Evolutionary conservation across 768 basidiomycete species (phyloP).

Genomic region (Steccherinum ochraceum): DNA sequence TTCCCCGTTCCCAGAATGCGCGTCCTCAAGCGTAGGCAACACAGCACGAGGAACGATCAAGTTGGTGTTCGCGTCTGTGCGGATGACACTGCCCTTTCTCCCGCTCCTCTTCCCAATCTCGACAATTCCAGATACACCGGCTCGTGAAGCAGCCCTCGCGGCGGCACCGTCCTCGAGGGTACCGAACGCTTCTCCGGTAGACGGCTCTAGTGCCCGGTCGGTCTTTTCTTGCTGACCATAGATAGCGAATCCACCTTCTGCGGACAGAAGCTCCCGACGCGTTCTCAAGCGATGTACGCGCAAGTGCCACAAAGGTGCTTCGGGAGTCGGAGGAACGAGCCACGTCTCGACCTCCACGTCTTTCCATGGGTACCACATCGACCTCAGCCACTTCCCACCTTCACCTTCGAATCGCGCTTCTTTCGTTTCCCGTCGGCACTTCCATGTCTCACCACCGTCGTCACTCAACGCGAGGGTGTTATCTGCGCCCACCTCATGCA

Average conservation of each 20-base stretch:
- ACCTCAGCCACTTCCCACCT: slow-evolving; percentile 45
- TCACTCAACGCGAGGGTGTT: slow-evolving; percentile 66
- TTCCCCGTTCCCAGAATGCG: slow-evolving; percentile 29
- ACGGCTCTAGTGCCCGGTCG: slow-evolving; percentile 51
- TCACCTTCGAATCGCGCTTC: slow-evolving; percentile 50
- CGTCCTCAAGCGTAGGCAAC: slow-evolving; percentile 55
- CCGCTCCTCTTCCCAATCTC: slow-evolving; percentile 33
- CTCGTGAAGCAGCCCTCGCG: slow-evolving; percentile 49
- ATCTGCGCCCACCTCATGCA: slow-evolving; percentile 70
- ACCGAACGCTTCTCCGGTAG: slow-evolving; percentile 33
- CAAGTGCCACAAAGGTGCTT: slow-evolving; percentile 61
- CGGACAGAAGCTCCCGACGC: slow-evolving; percentile 43
- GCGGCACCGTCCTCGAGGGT: slow-evolving; percentile 41
- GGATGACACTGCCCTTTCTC: slow-evolving; percentile 39
- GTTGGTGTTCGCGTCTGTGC: slow-evolving; percentile 70
- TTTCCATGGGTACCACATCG: slow-evolving; percentile 72
- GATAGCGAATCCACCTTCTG: slow-evolving; percentile 68
- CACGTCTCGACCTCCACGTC: slow-evolving; percentile 72
- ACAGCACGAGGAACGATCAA: slow-evolving; percentile 61
- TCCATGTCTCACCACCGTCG: slow-evolving; percentile 68
- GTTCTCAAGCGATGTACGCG: slow-evolving; percentile 59
- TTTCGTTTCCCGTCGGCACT: slow-evolving; percentile 54
- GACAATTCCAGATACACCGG: slow-evolving; percentile 57
- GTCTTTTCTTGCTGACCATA: slow-evolving; percentile 55
- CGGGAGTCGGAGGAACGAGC: slow-evolving; percentile 57